A percentile compares a stretch with the other conserved stretches of the same genome.
phyloP scores from a whole-genome alignment of 495 filamentous ascomycete genomes.

The Lasiosphaeriaceae sp. region DNA sequence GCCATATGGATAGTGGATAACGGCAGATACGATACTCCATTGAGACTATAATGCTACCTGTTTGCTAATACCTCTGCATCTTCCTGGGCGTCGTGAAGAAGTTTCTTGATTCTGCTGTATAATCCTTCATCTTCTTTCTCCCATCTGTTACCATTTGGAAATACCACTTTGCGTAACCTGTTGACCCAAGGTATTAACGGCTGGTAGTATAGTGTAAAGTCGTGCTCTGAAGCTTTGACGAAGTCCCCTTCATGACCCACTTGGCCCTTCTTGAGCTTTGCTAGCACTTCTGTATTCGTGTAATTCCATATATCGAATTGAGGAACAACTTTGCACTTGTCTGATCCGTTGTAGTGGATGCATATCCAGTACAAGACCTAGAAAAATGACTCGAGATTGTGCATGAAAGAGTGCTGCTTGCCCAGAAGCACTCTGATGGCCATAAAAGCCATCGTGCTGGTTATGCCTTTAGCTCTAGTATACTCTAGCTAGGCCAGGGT shows the following conservation, averaged over 20 bases:
- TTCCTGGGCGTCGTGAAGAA: too few species aligned
- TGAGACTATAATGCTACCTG: too few species aligned
- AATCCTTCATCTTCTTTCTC: too few species aligned
- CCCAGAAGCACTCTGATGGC: slow-evolving; percentile 7
- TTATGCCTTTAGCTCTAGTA: slow-evolving; percentile 39
- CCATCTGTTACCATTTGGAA: slow-evolving; percentile 27
- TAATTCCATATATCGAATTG: not conserved
- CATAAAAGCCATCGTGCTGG: slow-evolving; percentile 43
- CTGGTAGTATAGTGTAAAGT: slow-evolving; percentile 28
- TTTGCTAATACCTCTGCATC: too few species aligned
- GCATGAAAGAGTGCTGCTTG: slow-evolving; percentile 39
- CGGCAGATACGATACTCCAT: too few species aligned
- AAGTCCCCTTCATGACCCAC: slow-evolving; percentile 31
- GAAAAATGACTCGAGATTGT: slow-evolving; percentile 51
- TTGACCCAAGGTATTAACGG: slow-evolving; percentile 24
- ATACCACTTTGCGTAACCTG: slow-evolving; percentile 27
- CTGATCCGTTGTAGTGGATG: slow-evolving; percentile 35
- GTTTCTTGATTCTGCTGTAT: too few species aligned
- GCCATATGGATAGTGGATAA: too few species aligned
- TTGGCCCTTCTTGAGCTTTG: not conserved
- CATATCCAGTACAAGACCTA: slow-evolving; percentile 51
- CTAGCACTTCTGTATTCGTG: slow-evolving; percentile 5
- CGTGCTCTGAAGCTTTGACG: slow-evolving; percentile 16
- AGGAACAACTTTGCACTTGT: slow-evolving; percentile 8
- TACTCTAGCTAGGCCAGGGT: too few species aligned